phyloP scores from a whole-genome alignment of 768 basidiomycete species.

The Auriscalpium microsporum region DNA sequence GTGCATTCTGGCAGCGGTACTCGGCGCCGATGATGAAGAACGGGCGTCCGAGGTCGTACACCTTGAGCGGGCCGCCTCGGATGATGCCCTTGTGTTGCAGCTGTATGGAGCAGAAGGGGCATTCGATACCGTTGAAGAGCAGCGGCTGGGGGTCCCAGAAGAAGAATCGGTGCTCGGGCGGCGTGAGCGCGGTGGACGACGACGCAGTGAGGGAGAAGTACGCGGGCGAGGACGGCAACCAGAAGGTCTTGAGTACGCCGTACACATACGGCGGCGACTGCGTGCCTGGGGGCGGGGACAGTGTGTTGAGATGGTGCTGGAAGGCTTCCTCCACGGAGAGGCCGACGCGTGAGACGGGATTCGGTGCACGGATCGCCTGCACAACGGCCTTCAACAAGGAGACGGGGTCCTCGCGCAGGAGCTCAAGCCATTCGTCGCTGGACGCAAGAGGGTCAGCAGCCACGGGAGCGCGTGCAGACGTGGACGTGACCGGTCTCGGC shows the following conservation, averaged over 20 bases:
- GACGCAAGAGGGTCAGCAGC: constrained; percentile 28
- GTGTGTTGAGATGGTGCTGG: constrained; percentile 63
- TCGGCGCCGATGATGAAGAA: constrained; percentile 85
- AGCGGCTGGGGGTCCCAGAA: constrained; percentile 84
- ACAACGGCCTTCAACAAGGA: constrained; percentile 51
- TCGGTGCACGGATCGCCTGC: constrained; percentile 50
- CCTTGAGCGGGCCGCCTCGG: constrained; percentile 63
- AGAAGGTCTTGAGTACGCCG: constrained; percentile 73
- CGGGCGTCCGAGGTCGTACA: constrained; percentile 71
- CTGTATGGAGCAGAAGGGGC: constrained; percentile 53
- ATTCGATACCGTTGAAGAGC: constrained; percentile 74
- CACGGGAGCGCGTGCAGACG: constrained; percentile 3
- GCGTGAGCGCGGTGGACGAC: constrained; percentile 54
- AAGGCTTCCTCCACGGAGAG: constrained; percentile 70
- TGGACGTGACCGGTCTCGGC: background rate
- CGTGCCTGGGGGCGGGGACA: constrained; percentile 41
- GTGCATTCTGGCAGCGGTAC: constrained; percentile 51
- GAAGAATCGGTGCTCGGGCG: constrained; percentile 70
- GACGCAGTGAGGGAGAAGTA: constrained; percentile 74
- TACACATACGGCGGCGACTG: constrained; percentile 58
- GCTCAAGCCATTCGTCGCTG: constrained; percentile 57
- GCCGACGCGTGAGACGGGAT: constrained; percentile 51
- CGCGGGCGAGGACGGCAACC: constrained; percentile 71
- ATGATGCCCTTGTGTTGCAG: constrained; percentile 66
- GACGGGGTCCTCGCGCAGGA: constrained; percentile 47